Conservation (phyloP, 441 rosid species). For the Manihot esculenta region DNA sequence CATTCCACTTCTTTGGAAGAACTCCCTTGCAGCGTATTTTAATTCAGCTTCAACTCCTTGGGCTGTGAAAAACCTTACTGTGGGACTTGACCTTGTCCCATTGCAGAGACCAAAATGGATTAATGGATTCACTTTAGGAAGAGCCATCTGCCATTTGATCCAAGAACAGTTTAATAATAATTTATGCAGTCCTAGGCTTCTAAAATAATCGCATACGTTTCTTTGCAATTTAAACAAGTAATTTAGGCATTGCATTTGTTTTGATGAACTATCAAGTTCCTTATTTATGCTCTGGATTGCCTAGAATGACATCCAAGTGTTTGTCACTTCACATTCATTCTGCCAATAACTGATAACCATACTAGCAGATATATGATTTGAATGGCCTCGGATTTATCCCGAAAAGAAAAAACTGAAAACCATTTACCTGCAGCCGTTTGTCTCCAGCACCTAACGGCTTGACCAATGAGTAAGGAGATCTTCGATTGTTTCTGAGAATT, state of each 20-base stretch:
- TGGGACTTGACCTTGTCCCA: conserved; percentile 80
- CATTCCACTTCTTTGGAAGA: conserved; percentile 59
- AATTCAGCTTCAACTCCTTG: conserved; percentile 67
- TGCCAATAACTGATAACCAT: too few relatives aligned
- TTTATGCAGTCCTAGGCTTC: background rate
- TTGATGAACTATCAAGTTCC: background rate
- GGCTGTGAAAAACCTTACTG: conserved; percentile 67
- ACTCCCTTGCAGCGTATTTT: conserved; percentile 66
- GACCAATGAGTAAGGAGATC: conserved; percentile 55
- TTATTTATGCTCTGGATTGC: background rate
- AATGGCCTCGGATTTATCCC: background rate
- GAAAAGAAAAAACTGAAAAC: background rate
- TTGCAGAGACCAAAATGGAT: conserved; percentile 83
- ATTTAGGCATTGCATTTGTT: background rate
- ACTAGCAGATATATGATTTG: background rate
- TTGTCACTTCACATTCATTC: background rate
- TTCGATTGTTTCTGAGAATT: conserved; percentile 59
- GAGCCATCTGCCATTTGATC: conserved; percentile 42
- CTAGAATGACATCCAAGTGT: background rate
- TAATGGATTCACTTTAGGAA: conserved; percentile 59
- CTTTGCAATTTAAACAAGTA: background rate
- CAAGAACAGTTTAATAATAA: background rate
- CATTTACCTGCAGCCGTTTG: conserved; percentile 56
- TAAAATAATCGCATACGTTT: background rate
- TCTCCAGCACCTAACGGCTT: conserved; percentile 54